Evolutionary conservation across 495 filamentous ascomycete species (phyloP).

Genomic region (Hyaloscypha finlandica): DNA sequence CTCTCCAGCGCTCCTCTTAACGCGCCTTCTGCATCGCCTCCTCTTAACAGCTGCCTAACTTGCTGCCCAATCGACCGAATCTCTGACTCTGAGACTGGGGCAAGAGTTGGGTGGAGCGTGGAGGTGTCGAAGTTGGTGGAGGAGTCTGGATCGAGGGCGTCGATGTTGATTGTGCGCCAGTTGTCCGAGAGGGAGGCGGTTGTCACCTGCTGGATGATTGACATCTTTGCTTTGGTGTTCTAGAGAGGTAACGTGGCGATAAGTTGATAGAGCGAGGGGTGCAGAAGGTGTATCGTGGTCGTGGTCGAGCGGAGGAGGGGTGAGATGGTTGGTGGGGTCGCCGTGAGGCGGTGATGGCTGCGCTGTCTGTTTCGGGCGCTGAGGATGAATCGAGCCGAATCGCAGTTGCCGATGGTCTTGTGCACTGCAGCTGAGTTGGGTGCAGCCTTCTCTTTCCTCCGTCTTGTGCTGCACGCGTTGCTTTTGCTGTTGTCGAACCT

Average conservation of each 20-base stretch:
- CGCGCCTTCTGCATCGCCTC: slow-evolving; percentile 83
- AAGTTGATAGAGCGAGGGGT: not conserved
- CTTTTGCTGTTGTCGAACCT: not conserved
- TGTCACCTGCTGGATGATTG: slow-evolving; percentile 58
- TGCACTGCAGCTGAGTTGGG: not conserved
- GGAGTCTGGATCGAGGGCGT: slow-evolving; percentile 85
- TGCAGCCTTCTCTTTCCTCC: not conserved
- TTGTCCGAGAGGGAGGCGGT: slow-evolving; percentile 52
- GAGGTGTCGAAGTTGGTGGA: slow-evolving; percentile 82
- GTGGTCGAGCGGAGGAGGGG: not conserved
- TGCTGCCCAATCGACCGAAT: slow-evolving; percentile 72
- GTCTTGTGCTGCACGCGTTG: not conserved
- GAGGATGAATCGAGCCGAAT: not conserved
- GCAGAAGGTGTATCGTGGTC: slow-evolving; percentile 1
- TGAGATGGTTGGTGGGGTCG: not conserved
- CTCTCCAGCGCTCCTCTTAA: slow-evolving; percentile 77
- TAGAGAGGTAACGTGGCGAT: not conserved
- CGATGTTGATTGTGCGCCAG: slow-evolving; percentile 95
- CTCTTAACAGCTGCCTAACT: slow-evolving; percentile 81
- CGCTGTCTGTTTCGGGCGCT: not conserved
- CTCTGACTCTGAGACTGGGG: slow-evolving; percentile 66
- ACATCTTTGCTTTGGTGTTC: slow-evolving; percentile 40
- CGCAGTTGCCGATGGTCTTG: not conserved
- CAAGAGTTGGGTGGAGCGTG: slow-evolving; percentile 71
- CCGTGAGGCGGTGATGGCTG: slow-evolving; percentile 1